These are phyloP conservation scores for Calonectria fujianensis DNA, from an alignment of 2,329 filamentous ascomycete species.

Conservation along the genomic window DNA sequence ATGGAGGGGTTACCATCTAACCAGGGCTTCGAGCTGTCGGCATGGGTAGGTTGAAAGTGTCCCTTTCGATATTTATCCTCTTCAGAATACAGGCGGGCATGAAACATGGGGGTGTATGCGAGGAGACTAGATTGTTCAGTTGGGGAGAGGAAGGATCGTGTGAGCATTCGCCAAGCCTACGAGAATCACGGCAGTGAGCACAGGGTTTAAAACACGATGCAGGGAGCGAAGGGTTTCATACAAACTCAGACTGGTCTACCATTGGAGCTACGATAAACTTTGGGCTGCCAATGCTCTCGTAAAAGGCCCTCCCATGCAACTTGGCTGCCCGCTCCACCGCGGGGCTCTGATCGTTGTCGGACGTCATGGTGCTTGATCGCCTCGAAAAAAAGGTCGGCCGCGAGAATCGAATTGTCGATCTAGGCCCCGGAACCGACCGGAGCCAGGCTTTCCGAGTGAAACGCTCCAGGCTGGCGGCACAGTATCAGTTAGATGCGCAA, in stretches of 20 bases:
- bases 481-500: slow-evolving; percentile 12
- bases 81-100: slow-evolving; percentile 91
- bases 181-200: slow-evolving; percentile 1
- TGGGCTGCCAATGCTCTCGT: slow-evolving; percentile 94
- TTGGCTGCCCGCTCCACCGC: slow-evolving; percentile 67
- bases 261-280: slow-evolving; percentile 95
- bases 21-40: slow-evolving; percentile 66
- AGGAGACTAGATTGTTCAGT: slow-evolving; percentile 80
- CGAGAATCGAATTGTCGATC: slow-evolving; percentile 23
- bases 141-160: slow-evolving; percentile 89
- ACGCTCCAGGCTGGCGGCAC: slow-evolving; percentile 49
- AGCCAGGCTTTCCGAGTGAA: slow-evolving; percentile 46
- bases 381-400: slow-evolving; percentile 36
- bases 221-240: slow-evolving; percentile 66
- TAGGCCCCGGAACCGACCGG: slow-evolving; percentile 51
- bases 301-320: slow-evolving; percentile 90
- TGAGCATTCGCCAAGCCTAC: slow-evolving; percentile 96
- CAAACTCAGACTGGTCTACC: slow-evolving; percentile 99
- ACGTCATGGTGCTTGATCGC: slow-evolving; percentile 58
- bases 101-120: slow-evolving; percentile 96
- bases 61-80: slow-evolving; percentile 83
- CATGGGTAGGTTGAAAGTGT: slow-evolving; percentile 83
- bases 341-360: slow-evolving; percentile 45
- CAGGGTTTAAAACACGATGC: not conserved
- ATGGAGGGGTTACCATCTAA: slow-evolving; percentile 91